These are phyloP conservation scores for Lagenaria siceraria DNA, from an alignment of 306 rosid species.

Conservation along the genomic window DNA sequence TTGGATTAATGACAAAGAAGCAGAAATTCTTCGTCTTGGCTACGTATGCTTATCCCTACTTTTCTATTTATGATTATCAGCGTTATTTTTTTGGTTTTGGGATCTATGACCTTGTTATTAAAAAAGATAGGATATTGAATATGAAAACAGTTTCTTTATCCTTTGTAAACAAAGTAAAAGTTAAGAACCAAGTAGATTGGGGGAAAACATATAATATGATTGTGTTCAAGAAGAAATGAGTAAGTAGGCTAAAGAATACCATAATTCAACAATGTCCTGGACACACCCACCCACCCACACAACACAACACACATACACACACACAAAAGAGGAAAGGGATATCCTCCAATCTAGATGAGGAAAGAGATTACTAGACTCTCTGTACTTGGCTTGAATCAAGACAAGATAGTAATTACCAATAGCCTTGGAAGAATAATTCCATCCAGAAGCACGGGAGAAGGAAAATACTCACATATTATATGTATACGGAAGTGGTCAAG, in stretches of 20 bases:
- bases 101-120: neutral
- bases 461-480: neutral
- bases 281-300: neutral
- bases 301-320: neutral
- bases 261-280: neutral
- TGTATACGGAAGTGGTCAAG: neutral
- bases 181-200: neutral
- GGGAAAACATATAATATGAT: neutral
- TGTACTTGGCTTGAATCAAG: neutral
- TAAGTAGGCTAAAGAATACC: neutral
- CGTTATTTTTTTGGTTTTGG: neutral
- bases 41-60: constrained; percentile 32
- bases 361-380: neutral
- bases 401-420: neutral
- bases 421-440: neutral
- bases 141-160: neutral
- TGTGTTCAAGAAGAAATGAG: neutral
- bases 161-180: neutral
- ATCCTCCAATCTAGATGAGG: neutral
- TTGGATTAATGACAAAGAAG: constrained; percentile 70
- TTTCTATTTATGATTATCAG: neutral
- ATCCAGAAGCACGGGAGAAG: neutral
- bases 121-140: neutral
- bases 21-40: constrained; percentile 63
- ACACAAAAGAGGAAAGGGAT: neutral